Evolutionary conservation across 257 asterid genomes (phyloP).

Genomic region (Linderniella brevidens): DNA sequence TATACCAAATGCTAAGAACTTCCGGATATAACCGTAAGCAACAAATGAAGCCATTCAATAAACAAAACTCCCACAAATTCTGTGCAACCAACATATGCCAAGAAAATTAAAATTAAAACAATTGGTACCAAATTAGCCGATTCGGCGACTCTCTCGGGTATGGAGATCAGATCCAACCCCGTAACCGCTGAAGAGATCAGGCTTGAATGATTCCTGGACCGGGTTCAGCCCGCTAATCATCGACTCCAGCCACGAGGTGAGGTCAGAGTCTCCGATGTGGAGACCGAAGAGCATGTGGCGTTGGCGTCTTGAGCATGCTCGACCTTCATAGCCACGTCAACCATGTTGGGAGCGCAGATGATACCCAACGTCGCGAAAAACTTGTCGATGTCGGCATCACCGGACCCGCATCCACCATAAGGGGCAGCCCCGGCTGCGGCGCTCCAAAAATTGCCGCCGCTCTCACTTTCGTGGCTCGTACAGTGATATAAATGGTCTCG

Average conservation of each 20-base stretch:
- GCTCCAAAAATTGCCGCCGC: no score
- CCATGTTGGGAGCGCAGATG: slow-evolving; percentile 44
- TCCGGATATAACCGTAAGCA: no score
- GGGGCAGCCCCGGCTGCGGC: no score
- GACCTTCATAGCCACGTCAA: slow-evolving; percentile 52
- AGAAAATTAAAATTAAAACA: no score
- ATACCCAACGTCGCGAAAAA: slow-evolving; percentile 61
- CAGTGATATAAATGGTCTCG: no score
- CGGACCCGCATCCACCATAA: slow-evolving; percentile 14
- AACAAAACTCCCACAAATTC: no score
- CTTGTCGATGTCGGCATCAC: slow-evolving; percentile 35
- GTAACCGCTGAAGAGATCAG: slow-evolving; percentile 25
- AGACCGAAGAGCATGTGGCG: slow-evolving; percentile 26
- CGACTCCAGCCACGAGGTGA: slow-evolving; percentile 65
- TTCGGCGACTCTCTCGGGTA: slow-evolving; percentile 60
- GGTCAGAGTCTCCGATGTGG: slow-evolving; percentile 49
- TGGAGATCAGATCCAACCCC: slow-evolving; percentile 72
- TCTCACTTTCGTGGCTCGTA: no score
- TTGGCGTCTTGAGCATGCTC: slow-evolving; percentile 41
- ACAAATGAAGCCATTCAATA: no score
- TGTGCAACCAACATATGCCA: no score
- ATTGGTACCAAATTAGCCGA: no score
- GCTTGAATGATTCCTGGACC: slow-evolving; percentile 17
- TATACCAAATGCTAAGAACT: no score
- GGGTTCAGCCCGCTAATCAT: slow-evolving; percentile 60